These are phyloP conservation scores for Danielia oregonensis DNA, from an alignment of 805 yeast species.

Conservation along the genomic window DNA sequence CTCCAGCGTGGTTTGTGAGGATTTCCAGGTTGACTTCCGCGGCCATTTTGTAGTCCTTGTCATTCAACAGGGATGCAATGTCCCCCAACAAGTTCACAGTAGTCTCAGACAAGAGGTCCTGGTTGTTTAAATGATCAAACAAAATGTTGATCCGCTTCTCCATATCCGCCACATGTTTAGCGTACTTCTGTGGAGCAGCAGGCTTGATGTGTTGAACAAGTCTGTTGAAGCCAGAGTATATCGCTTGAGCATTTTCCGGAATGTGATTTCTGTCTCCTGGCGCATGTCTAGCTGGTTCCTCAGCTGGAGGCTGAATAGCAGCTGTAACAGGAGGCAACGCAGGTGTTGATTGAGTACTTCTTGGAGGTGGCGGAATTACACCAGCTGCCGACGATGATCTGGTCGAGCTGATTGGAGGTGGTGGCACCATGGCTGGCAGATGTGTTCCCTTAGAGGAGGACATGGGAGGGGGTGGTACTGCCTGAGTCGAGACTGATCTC, in stretches of 20 bases:
- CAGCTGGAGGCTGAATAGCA: neutral
- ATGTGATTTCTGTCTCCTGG: conserved; percentile 68
- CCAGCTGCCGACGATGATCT: neutral
- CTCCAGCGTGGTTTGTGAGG: conserved; percentile 60
- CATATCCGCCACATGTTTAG: conserved; percentile 73
- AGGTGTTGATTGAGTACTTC: conserved; percentile 29
- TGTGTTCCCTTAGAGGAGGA: neutral
- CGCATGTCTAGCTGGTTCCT: neutral
- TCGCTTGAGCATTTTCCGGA: conserved; percentile 53
- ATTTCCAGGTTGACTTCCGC: conserved; percentile 51
- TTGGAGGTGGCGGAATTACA: conserved; percentile 10
- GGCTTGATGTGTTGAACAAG: conserved; percentile 66
- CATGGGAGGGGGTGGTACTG: neutral
- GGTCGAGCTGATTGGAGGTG: no score
- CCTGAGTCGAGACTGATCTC: neutral
- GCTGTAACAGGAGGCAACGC: conserved; percentile 6
- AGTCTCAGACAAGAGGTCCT: conserved; percentile 58
- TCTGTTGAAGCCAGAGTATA: conserved; percentile 52
- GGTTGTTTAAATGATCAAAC: conserved; percentile 73
- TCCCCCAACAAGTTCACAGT: conserved; percentile 51
- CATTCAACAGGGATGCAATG: conserved; percentile 48
- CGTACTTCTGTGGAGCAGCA: conserved; percentile 66
- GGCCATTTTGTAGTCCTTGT: conserved; percentile 59
- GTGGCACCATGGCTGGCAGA: neutral
- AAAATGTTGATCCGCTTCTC: conserved; percentile 76